phyloP scores from a whole-genome alignment of 805 yeast species.

The Ogataea pilisensis region DNA sequence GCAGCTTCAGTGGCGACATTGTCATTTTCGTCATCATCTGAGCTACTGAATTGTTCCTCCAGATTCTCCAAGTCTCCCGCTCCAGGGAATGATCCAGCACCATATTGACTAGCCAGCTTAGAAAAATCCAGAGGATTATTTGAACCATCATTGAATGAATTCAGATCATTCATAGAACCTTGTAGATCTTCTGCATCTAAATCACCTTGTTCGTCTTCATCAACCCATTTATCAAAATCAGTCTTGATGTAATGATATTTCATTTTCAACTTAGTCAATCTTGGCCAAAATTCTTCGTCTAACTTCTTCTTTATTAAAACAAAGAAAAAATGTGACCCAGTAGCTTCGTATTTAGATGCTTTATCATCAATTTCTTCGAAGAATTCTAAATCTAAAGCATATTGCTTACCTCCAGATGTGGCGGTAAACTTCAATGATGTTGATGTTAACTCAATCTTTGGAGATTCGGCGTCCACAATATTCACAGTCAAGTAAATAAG shows the following conservation, averaged over 20 bases:
- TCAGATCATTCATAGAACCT: constrained; percentile 19
- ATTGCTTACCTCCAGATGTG: constrained; percentile 46
- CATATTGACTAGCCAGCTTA: constrained; percentile 29
- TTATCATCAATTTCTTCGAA: constrained; percentile 70
- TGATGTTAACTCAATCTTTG: constrained; percentile 58
- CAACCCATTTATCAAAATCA: constrained; percentile 97
- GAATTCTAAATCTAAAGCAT: constrained; percentile 68
- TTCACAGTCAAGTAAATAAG: constrained; percentile 68
- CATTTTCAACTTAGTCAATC: constrained; percentile 82
- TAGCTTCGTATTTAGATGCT: constrained; percentile 50
- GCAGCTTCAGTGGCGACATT: constrained; percentile 1
- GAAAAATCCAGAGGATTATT: constrained; percentile 24
- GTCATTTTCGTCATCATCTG: constrained; percentile 31
- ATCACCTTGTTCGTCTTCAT: constrained; percentile 95
- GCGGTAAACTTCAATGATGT: constrained; percentile 50
- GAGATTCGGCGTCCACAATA: constrained; percentile 63
- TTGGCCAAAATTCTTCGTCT: constrained; percentile 87
- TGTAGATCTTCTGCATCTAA: constrained; percentile 39
- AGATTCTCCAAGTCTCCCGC: constrained; percentile 22
- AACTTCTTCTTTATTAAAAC: constrained; percentile 65
- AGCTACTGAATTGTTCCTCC: constrained; percentile 26
- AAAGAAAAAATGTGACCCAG: constrained; percentile 62
- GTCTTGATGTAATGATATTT: constrained; percentile 82
- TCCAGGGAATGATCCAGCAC: constrained; percentile 51
- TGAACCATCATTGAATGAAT: constrained; percentile 16